These are phyloP conservation scores for Vitis cinerea DNA, from an alignment of 164 flowering plant species.

Conservation along the genomic window DNA sequence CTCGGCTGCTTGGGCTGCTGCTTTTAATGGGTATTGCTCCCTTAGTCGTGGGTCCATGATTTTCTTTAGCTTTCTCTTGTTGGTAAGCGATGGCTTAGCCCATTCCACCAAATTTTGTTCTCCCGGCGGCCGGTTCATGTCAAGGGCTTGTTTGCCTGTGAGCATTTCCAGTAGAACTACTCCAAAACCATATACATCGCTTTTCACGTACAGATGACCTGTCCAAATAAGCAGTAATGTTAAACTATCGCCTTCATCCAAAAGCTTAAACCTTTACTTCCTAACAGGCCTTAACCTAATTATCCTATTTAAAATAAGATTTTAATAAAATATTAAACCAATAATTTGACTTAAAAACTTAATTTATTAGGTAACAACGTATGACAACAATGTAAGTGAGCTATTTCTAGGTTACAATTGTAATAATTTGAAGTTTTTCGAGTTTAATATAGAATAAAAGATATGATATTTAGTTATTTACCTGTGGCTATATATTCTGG, in stretches of 20 bases:
- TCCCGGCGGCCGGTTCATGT: slow-evolving; percentile 19
- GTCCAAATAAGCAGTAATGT: background rate
- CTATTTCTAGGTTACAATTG: too few species aligned
- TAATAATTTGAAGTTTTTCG: too few species aligned
- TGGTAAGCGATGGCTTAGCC: slow-evolving; percentile 19
- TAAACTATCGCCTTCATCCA: background rate
- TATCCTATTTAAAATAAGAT: too few species aligned
- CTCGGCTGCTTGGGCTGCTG: slow-evolving; percentile 11
- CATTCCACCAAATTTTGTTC: slow-evolving; percentile 22
- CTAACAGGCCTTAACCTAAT: too few species aligned
- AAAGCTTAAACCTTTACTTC: background rate
- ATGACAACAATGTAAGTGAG: too few species aligned
- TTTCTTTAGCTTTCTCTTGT: slow-evolving; percentile 20
- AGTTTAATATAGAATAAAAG: background rate
- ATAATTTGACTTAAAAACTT: too few species aligned
- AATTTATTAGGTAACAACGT: too few species aligned
- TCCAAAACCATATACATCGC: slow-evolving; percentile 26
- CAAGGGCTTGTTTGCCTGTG: slow-evolving; percentile 25
- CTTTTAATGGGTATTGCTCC: slow-evolving; percentile 17
- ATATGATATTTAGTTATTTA: slow-evolving; percentile 1
- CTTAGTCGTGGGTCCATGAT: slow-evolving; percentile 25
- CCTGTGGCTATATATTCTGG: slow-evolving; percentile 66
- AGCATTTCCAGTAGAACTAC: slow-evolving; percentile 25
- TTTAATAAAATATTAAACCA: too few species aligned
- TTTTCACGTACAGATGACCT: slow-evolving; percentile 19